phyloP scores from a whole-genome alignment of 1,284 basidiomycete species.

The Tetrapyrgos nigripes region DNA sequence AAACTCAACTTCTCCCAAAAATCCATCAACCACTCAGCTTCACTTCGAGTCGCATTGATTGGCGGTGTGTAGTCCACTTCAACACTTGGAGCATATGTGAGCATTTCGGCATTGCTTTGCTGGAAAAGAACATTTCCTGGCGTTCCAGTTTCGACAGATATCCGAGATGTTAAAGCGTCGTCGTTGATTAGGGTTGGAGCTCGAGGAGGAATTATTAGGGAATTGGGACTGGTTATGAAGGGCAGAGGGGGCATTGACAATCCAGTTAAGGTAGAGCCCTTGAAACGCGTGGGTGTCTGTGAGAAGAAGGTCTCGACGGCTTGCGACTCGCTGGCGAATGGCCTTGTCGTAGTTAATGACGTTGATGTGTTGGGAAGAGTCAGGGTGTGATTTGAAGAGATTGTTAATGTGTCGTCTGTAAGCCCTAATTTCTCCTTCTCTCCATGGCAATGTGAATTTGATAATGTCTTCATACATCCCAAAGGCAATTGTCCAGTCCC shows the following conservation, averaged over 20 bases:
- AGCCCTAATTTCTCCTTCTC: background rate
- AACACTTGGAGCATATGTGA: too few species aligned
- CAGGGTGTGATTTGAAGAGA: background rate
- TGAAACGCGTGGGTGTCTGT: background rate
- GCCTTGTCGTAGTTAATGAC: slow-evolving; percentile 1
- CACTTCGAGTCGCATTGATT: too few species aligned
- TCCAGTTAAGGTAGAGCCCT: too few species aligned
- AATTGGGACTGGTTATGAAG: background rate
- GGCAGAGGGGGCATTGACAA: background rate
- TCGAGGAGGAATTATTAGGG: background rate
- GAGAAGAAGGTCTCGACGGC: background rate
- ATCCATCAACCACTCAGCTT: too few species aligned
- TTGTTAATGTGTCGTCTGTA: background rate
- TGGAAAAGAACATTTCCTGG: background rate
- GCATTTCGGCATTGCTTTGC: too few species aligned
- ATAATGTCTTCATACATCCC: background rate
- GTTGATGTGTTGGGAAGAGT: background rate
- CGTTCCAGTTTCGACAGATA: background rate
- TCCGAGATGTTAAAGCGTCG: too few species aligned
- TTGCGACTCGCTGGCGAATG: background rate
- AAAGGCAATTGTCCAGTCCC: background rate
- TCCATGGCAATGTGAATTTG: background rate
- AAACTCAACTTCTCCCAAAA: too few species aligned
- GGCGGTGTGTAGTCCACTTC: too few species aligned
- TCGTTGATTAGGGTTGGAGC: too few species aligned